These are phyloP conservation scores for Pueraria montana DNA, from an alignment of 306 rosid genomes.

Conservation along the genomic window DNA sequence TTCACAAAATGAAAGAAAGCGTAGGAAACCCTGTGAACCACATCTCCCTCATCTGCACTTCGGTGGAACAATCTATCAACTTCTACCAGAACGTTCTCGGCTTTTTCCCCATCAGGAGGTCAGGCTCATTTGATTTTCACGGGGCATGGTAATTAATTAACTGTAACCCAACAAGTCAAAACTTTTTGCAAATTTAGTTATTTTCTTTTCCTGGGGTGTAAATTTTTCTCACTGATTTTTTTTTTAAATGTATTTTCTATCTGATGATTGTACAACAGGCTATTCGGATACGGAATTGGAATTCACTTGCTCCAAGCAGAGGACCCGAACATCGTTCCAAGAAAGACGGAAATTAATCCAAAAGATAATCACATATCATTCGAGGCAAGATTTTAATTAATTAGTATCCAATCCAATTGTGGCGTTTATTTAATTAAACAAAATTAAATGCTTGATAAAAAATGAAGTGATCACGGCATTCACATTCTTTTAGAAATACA, in stretches of 20 bases:
- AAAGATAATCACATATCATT: conserved; percentile 95
- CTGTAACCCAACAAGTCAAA: too few species aligned
- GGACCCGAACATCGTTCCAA: conserved; percentile 59
- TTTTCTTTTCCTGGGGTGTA: too few species aligned
- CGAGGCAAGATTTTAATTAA: conserved; percentile 65
- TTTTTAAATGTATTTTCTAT: background rate
- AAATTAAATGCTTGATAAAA: background rate
- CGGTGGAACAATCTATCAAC: conserved; percentile 68
- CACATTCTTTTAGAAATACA: too few species aligned
- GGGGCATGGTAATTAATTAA: conserved; percentile 75
- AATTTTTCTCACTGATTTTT: background rate
- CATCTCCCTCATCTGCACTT: conserved; percentile 77
- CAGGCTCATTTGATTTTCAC: conserved; percentile 84
- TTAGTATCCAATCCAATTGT: too few species aligned
- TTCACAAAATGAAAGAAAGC: conserved; percentile 67
- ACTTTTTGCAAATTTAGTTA: too few species aligned
- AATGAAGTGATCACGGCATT: too few species aligned
- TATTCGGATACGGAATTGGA: conserved; percentile 91
- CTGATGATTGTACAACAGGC: conserved; percentile 55
- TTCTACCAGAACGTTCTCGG: conserved; percentile 89
- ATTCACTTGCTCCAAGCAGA: conserved; percentile 83
- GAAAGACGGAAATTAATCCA: conserved; percentile 80
- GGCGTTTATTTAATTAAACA: background rate
- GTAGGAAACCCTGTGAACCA: conserved; percentile 88
- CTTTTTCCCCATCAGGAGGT: conserved; percentile 83